Conservation (phyloP, 2,329 filamentous ascomycete genomes). For the Penicillium aurantiogriseum region DNA sequence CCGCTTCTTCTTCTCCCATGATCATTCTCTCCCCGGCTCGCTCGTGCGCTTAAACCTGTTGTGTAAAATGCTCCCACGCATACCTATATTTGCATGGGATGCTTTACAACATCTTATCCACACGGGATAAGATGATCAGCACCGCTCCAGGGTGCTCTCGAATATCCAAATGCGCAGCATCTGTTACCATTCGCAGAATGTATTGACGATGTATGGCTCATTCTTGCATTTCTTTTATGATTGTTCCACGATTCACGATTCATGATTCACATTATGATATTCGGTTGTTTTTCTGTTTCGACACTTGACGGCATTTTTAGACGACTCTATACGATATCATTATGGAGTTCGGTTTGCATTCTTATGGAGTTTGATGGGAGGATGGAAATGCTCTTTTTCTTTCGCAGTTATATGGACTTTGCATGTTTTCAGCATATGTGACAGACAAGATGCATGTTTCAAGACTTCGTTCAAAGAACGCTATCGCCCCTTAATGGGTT, state of each 20-base stretch:
- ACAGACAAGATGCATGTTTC: constrained; percentile 23
- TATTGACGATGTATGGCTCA: constrained; percentile 19
- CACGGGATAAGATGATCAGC: background rate
- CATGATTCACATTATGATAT: constrained; percentile 7
- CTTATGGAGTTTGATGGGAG: constrained; percentile 3
- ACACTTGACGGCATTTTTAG: constrained; percentile 15
- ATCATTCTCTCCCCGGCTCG: constrained; percentile 37
- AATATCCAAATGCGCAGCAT: constrained; percentile 9
- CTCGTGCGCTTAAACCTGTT: constrained; percentile 27
- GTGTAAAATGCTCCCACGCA: background rate
- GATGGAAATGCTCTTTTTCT: background rate
- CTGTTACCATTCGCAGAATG: constrained; percentile 20
- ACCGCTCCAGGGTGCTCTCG: background rate
- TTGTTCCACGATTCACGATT: constrained; percentile 7
- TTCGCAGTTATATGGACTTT: constrained; percentile 6
- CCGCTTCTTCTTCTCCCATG: constrained; percentile 40
- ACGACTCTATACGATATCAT: constrained; percentile 12
- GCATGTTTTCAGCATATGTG: constrained; percentile 24
- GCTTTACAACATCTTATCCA: background rate
- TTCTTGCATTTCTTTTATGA: constrained; percentile 4
- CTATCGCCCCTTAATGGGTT: constrained; percentile 1
- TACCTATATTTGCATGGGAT: background rate
- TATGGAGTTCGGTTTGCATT: constrained; percentile 11
- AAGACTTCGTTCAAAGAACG: constrained; percentile 9
- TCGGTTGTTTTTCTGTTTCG: constrained; percentile 15